phyloP scores from a whole-genome alignment of 2,329 filamentous ascomycete genomes.

The Penicillium sp. region DNA sequence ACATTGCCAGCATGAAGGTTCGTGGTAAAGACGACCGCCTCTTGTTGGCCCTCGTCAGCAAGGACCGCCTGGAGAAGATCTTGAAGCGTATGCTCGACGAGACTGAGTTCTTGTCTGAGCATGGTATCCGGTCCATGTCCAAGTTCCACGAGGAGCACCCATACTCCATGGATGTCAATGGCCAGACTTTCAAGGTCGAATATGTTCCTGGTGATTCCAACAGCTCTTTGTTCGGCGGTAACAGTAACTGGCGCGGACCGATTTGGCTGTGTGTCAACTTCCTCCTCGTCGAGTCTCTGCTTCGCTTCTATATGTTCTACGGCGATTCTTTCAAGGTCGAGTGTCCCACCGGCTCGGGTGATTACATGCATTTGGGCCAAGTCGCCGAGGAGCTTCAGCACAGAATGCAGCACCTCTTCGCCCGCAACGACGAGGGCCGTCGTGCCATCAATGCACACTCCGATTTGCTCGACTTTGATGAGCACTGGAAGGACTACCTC shows the following conservation, averaged over 20 bases:
- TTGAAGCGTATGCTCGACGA: constrained; percentile 90
- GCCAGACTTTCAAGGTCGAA: constrained; percentile 79
- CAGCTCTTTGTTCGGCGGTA: constrained; percentile 90
- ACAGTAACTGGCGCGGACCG: constrained; percentile 96
- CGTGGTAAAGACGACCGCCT: constrained; percentile 88
- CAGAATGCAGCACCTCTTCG: constrained; percentile 86
- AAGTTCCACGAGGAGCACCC: constrained; percentile 88
- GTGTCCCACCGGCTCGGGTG: constrained; percentile 88
- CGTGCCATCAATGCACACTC: constrained; percentile 85
- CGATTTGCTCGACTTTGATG: constrained; percentile 84
- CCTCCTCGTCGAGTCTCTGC: constrained; percentile 86
- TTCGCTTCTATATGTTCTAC: constrained; percentile 95
- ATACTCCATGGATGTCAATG: constrained; percentile 93
- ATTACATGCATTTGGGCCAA: constrained; percentile 92
- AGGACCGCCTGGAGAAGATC: constrained; percentile 86
- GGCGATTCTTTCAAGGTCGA: constrained; percentile 84
- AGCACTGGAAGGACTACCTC: constrained; percentile 87
- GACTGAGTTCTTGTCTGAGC: constrained; percentile 84
- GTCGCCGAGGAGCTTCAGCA: constrained; percentile 95
- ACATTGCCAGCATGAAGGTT: constrained; percentile 89
- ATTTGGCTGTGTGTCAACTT: constrained; percentile 98
- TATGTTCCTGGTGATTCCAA: constrained; percentile 97
- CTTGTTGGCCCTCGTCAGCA: constrained; percentile 84
- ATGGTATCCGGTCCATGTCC: constrained; percentile 88
- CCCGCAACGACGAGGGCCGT: constrained; percentile 76